Percentiles rank a stretch among this genome's conserved stretches.
Conservation (phyloP, 345 rosid species). For the Aegle marmelos region DNA sequence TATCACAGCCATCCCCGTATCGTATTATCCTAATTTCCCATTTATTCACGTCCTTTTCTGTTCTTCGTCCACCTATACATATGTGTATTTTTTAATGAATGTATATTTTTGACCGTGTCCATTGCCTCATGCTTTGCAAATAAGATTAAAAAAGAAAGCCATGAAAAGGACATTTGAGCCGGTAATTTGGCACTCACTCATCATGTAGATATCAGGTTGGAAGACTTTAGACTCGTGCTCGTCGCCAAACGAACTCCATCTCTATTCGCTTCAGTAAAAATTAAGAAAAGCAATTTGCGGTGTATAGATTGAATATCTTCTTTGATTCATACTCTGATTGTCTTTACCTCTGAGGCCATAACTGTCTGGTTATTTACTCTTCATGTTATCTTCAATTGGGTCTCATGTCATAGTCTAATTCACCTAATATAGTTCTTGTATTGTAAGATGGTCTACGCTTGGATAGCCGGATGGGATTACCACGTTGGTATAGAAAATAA, state of each 20-base stretch:
- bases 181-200: background rate
- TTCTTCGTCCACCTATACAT: background rate
- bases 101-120: background rate
- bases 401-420: slow-evolving; percentile 17
- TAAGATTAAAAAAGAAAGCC: background rate
- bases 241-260: background rate
- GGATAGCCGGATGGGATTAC: background rate
- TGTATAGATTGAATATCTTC: background rate
- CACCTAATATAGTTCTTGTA: slow-evolving; percentile 13
- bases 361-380: background rate
- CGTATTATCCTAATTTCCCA: background rate
- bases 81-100: background rate
- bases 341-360: background rate
- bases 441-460: background rate
- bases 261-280: background rate
- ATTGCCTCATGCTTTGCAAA: background rate
- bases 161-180: background rate
- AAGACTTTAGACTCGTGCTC: background rate
- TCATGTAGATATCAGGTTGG: background rate
- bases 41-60: background rate
- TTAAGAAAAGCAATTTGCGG: slow-evolving; percentile 1
- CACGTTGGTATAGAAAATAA: background rate
- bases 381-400: slow-evolving; percentile 17
- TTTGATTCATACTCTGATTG: background rate
- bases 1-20: background rate